Evolutionary conservation across 768 basidiomycete species (phyloP), one percentile per base, ranked within the genome.

Genomic region (Botryobasidium botryosum): DNA sequence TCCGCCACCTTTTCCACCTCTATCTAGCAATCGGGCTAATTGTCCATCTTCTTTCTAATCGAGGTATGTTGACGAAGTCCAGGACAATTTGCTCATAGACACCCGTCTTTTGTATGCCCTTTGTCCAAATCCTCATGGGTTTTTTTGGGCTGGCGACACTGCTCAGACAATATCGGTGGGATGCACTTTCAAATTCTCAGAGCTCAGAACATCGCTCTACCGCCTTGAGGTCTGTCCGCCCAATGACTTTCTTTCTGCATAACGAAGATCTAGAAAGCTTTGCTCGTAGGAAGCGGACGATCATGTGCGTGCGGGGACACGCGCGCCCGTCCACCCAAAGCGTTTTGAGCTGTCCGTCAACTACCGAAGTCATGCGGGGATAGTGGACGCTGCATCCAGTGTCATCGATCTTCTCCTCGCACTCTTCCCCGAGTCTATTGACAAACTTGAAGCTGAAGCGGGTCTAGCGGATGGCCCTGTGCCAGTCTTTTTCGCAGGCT

Each of bases 141-240:
- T 81, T 17, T 77, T 83, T 49, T 82, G 78, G 77, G 80, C 79
- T 2, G 81, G 82, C 0, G 81, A 84, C 53, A 82, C 81, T 0
- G 79, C 81, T 0, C 81, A 84, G 50, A 78, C 80, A 0, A 83
- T 84, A 29, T 74, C 77, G 0, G 68, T 71, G 0, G 81, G 80
- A 2, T 79, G 76, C 50, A 68, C 77, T 0, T 84, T 84, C 51
- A 62, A 74, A 7, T 84, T 84, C 54, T 62, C 77, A 43, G 77
- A 81, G 35, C 55, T 84, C 40, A 81, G 75, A 54, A 70, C 80
- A 1, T 79, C 78, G 50, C 50, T 79, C 25, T 72, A 68, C 45
- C 66, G 75, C 35, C 55, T 74, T 1, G 78, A 83, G 62, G 80
- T 77, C n/a, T n/a, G n/a, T n/a, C n/a, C n/a, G n/a, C n/a, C n/a